These are phyloP conservation scores for Papiliotrema fonsecae DNA, from an alignment of 1,284 basidiomycete genomes.

Conservation along the genomic window DNA sequence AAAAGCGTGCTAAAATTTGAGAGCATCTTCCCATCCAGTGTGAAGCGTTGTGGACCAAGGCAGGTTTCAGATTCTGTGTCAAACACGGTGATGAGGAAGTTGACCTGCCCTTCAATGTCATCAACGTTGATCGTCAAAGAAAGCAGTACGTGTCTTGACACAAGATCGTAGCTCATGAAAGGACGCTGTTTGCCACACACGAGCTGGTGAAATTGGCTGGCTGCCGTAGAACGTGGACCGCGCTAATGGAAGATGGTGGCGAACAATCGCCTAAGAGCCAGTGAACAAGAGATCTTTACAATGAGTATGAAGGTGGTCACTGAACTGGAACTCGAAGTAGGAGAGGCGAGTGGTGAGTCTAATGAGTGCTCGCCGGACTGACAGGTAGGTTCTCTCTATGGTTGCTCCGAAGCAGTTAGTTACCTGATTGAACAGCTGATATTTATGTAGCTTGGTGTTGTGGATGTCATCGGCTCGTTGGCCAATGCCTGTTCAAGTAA, in stretches of 20 bases:
- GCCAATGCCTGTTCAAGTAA: slow-evolving; percentile 71
- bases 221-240: slow-evolving; percentile 18
- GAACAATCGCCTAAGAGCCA: slow-evolving; percentile 29
- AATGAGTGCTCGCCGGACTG: background rate
- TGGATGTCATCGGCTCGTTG: slow-evolving; percentile 81
- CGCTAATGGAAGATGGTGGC: slow-evolving; percentile 6
- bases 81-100: background rate
- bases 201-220: slow-evolving; percentile 60
- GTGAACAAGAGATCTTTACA: slow-evolving; percentile 54
- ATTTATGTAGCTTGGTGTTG: slow-evolving; percentile 66
- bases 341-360: slow-evolving; percentile 56
- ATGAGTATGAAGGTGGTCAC: slow-evolving; percentile 77
- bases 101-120: background rate
- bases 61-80: slow-evolving; percentile 2
- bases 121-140: slow-evolving; percentile 6
- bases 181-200: slow-evolving; percentile 62
- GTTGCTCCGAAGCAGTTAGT: slow-evolving; percentile 76
- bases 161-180: background rate
- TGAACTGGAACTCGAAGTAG: slow-evolving; percentile 61
- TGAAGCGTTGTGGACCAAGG: background rate
- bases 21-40: too few species aligned
- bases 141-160: slow-evolving; percentile 4
- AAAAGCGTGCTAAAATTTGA: too few species aligned
- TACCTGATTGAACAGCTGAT: background rate
- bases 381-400: slow-evolving; percentile 61